Conservation (phyloP, 768 basidiomycete species). For the Thelephora ganbajun region DNA sequence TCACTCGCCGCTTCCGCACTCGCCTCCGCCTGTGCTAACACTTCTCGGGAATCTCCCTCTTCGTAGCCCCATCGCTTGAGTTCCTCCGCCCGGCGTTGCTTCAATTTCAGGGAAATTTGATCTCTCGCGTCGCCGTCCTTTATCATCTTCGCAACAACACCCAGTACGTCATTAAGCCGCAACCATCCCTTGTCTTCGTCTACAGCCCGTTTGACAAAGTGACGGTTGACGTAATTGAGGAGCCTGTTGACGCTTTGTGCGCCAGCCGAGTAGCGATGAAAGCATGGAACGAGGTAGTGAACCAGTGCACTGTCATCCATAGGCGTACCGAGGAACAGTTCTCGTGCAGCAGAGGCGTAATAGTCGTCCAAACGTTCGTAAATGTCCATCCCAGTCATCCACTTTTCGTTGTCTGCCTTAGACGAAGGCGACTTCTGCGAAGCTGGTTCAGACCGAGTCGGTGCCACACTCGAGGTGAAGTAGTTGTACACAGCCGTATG, state of each 20-base stretch:
- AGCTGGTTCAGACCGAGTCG: conserved; percentile 6
- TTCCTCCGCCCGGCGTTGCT: conserved; percentile 47
- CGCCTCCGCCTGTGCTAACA: conserved; percentile 44
- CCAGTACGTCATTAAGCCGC: conserved; percentile 48
- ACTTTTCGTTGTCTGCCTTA: conserved; percentile 16
- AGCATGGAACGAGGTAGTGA: conserved; percentile 57
- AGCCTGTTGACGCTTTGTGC: conserved; percentile 57
- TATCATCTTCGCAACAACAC: conserved; percentile 40
- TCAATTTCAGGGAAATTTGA: conserved; percentile 40
- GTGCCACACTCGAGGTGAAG: conserved; percentile 28
- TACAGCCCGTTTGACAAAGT: conserved; percentile 62
- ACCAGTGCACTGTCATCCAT: conserved; percentile 53
- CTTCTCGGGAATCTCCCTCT: conserved; percentile 33
- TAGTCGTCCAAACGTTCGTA: conserved; percentile 66
- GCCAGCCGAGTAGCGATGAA: conserved; percentile 56
- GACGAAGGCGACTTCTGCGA: conserved; percentile 4
- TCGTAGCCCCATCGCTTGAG: conserved; percentile 60
- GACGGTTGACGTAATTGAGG: conserved; percentile 57
- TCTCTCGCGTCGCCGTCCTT: conserved; percentile 41
- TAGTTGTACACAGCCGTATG: conserved; percentile 80
- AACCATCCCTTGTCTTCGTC: conserved; percentile 77
- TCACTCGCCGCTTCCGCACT: conserved; percentile 65
- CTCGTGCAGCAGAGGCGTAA: conserved; percentile 45
- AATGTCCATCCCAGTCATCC: conserved; percentile 45
- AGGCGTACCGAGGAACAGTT: conserved; percentile 48